These are phyloP conservation scores for Syzygium aqueum DNA, from an alignment of 345 rosid genomes.

Conservation along the genomic window DNA sequence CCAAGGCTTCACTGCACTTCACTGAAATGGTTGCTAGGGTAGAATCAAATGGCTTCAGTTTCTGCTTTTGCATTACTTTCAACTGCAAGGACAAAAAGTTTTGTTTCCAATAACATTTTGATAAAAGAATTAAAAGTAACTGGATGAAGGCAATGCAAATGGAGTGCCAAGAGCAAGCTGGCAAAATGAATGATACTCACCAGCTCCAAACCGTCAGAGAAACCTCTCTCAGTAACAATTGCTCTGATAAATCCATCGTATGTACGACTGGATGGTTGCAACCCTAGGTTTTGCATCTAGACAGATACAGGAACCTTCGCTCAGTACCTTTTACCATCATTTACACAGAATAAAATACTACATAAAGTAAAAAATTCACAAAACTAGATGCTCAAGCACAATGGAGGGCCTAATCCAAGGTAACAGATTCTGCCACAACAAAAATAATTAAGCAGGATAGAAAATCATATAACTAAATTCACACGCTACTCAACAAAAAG, in stretches of 20 bases:
- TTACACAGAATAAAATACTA: background rate
- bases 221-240: slow-evolving; percentile 32
- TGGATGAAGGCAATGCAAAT: background rate
- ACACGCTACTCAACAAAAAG: background rate
- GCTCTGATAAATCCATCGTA: slow-evolving; percentile 69
- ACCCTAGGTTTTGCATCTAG: slow-evolving; percentile 75
- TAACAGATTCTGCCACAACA: background rate
- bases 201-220: slow-evolving; percentile 45
- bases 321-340: background rate
- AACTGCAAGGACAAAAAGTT: slow-evolving; percentile 36
- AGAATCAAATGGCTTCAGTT: slow-evolving; percentile 52
- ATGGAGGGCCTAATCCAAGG: background rate
- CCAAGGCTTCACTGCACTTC: slow-evolving; percentile 50
- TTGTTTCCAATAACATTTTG: background rate
- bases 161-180: background rate
- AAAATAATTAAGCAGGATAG: background rate
- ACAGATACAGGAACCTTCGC: slow-evolving; percentile 5
- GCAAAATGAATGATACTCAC: slow-evolving; percentile 18
- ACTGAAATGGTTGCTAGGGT: slow-evolving; percentile 61
- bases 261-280: slow-evolving; percentile 50
- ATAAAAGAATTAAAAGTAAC: background rate
- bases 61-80: slow-evolving; percentile 47
- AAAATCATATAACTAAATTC: background rate
- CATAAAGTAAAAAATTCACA: background rate
- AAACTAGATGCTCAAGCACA: background rate